A percentile compares a stretch with the other conserved stretches of the same genome.
These are phyloP conservation scores for Lodderomyces elongisporus DNA, from an alignment of 1,139 yeast species.

Conservation along the genomic window DNA sequence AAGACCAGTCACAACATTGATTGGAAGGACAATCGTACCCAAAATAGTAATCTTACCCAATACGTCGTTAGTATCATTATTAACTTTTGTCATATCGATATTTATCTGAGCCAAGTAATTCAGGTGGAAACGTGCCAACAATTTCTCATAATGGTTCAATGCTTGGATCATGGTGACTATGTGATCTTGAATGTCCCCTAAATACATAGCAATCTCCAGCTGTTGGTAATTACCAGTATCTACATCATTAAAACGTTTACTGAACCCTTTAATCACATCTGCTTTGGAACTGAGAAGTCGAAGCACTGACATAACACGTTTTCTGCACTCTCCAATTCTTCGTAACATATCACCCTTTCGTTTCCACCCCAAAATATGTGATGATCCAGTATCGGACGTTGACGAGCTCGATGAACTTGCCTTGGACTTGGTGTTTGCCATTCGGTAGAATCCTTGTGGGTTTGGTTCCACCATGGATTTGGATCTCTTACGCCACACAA, in stretches of 20 bases:
- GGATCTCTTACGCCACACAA: conserved; percentile 34
- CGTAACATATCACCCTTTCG: conserved; percentile 92
- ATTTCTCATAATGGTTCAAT: conserved; percentile 86
- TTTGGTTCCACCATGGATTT: conserved; percentile 36
- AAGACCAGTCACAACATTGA: conserved; percentile 90
- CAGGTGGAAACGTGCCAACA: conserved; percentile 88
- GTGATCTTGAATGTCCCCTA: conserved; percentile 85
- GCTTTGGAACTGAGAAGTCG: conserved; percentile 88
- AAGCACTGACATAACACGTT: conserved; percentile 85
- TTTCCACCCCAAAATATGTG: conserved; percentile 71
- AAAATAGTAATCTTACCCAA: conserved; percentile 87
- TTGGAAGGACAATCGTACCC: conserved; percentile 92
- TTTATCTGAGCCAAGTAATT: conserved; percentile 94
- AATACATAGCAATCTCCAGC: conserved; percentile 68
- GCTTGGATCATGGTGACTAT: conserved; percentile 94
- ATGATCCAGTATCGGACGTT: conserved; percentile 34
- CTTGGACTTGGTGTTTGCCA: conserved; percentile 2
- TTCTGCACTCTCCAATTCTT: conserved; percentile 91
- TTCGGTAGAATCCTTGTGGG: conserved; percentile 8
- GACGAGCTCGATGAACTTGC: conserved; percentile 20
- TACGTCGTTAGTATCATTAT: conserved; percentile 94
- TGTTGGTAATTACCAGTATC: conserved; percentile 24
- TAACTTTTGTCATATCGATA: conserved; percentile 96
- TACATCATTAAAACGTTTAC: conserved; percentile 86
- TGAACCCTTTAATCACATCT: conserved; percentile 91